Percentiles rank a stretch among this genome's conserved stretches.
Conservation (phyloP, 106 monocot species). For the Phalaenopsis equestris region DNA sequence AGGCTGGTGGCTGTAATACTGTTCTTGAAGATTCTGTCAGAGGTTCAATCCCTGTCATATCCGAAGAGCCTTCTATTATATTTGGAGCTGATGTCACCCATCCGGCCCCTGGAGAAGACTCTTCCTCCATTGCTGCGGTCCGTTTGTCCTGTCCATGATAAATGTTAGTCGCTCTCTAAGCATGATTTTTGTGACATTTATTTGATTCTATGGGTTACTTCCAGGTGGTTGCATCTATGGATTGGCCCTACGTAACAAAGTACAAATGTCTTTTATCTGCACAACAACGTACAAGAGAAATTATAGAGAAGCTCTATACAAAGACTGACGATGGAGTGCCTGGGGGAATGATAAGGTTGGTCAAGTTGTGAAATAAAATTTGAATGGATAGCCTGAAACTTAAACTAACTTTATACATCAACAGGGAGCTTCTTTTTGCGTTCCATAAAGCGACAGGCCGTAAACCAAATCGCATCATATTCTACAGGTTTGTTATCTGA, state of each 20-base stretch:
- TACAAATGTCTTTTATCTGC: conserved; percentile 52
- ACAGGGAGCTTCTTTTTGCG: conserved; percentile 49
- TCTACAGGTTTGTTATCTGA: conserved; percentile 50
- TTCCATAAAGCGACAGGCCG: conserved; percentile 23
- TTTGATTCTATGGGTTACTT: not conserved
- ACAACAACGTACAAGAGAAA: conserved; percentile 56
- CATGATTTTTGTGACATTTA: not conserved
- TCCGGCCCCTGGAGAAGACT: conserved; percentile 81
- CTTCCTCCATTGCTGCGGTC: conserved; percentile 80
- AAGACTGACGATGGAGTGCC: conserved; percentile 25
- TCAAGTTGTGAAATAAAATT: too few relatives aligned
- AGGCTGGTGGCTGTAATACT: conserved; percentile 59
- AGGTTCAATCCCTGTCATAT: conserved; percentile 34
- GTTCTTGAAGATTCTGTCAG: conserved; percentile 43
- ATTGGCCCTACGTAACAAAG: conserved; percentile 75
- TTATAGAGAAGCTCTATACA: conserved; percentile 42
- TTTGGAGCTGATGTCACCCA: conserved; percentile 96
- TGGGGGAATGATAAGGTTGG: conserved; percentile 46
- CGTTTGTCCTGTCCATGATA: not conserved
- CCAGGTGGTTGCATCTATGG: conserved; percentile 81
- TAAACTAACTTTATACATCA: not conserved
- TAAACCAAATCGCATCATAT: conserved; percentile 69
- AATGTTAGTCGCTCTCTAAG: not conserved
- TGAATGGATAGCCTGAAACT: too few relatives aligned
- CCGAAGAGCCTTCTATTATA: conserved; percentile 57